phyloP scores from a whole-genome alignment of 495 filamentous ascomycete species.

The Hypoxylon rickii region DNA sequence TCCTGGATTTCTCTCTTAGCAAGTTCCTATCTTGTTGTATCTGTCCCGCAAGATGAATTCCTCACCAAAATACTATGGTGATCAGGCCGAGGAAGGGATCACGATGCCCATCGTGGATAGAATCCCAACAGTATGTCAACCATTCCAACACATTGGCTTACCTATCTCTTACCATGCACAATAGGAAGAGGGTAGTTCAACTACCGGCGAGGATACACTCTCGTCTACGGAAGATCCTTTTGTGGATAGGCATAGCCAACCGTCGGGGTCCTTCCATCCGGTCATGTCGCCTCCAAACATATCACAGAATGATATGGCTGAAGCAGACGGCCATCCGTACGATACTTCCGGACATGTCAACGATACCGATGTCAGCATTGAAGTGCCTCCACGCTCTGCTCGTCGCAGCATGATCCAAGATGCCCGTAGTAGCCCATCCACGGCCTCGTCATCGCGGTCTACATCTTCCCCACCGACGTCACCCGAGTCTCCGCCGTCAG shows the following conservation, averaged over 20 bases:
- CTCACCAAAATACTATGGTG: not conserved
- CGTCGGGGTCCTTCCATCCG: not conserved
- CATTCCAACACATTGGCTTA: not conserved
- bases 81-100: not conserved
- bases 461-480: not conserved
- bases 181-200: conserved; percentile 6
- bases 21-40: not conserved
- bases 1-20: not conserved
- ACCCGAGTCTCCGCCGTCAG: not conserved
- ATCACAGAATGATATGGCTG: conserved; percentile 7
- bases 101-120: not conserved
- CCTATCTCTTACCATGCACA: not conserved
- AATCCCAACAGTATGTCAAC: conserved; percentile 10
- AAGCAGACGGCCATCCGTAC: not conserved
- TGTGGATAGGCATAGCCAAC: not conserved
- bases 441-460: not conserved
- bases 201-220: not conserved
- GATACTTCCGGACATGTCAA: conserved; percentile 1
- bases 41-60: not conserved
- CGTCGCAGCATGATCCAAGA: not conserved
- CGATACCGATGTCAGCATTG: not conserved
- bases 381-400: not conserved
- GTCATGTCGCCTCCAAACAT: not conserved
- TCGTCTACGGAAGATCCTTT: conserved; percentile 10
- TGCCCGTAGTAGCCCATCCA: too few relatives aligned